Evolutionary conservation across 1,139 yeast genomes (phyloP), one percentile per base, ranked within the genome.

Genomic region (Eremothecium cymbalariae): DNA sequence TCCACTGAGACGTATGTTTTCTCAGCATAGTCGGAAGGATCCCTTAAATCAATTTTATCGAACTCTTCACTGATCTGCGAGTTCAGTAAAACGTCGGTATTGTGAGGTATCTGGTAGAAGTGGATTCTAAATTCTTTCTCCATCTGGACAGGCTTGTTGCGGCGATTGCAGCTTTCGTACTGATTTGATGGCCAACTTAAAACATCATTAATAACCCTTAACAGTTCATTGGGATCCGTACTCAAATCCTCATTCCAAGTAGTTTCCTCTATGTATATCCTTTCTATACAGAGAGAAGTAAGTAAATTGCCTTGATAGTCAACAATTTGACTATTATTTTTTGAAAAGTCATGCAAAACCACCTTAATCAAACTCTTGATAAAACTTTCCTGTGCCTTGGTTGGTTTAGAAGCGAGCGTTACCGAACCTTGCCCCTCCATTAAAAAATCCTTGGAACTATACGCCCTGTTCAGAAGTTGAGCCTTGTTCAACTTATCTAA

Each of bases 221-320:
- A 16, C 8, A 27, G 21, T 5, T 27, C 21, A 14, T 15, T 11
- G 8, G n/a, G 11, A 8, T 17, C 21, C 21, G 13, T n/a, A 13
- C 8, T 8, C 21, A 22, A 17, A 11, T 19, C 6, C 15, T 3
- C 11, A 26, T 16, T 38, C 24, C 33, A 37, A 17, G 26, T 33
- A 24, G 28, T 28, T 9, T 18, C 34, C 18, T 50, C 56, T 9
- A 52, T 34, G 16, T 43, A 43, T 8, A 58, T 38, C n/a, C 31
- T 43, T 16, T 45, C 42, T 2, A 59, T 46, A 36, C 54, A 57
- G 4, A 51, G 31, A 1, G 58, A 46, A 4, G 59, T 38, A 6
- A 58, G 29, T 26, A 59, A 32, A 33, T 57, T 58, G 16, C 56
- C 57, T 29, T 57, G 60, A 2, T 49, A 44, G 6, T 50, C 43